A percentile compares a stretch with the other conserved stretches of the same genome.
Conservation (phyloP, 2,329 filamentous ascomycete species). For the Trichophyton mentagrophytes region DNA sequence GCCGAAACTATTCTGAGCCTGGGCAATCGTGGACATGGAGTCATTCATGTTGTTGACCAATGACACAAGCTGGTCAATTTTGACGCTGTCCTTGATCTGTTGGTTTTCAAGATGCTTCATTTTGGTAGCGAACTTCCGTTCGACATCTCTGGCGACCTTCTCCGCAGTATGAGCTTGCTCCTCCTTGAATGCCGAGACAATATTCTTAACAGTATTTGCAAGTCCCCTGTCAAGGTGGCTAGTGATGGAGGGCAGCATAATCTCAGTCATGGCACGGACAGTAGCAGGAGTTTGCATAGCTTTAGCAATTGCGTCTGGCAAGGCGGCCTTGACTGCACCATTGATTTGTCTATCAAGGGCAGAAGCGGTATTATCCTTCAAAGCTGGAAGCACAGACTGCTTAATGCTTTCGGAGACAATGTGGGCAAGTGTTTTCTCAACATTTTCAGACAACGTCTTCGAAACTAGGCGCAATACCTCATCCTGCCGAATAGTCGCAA, state of each 20-base stretch:
- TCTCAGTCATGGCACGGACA: conserved; percentile 58
- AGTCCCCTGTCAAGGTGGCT: conserved; percentile 59
- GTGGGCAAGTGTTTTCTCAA: conserved; percentile 61
- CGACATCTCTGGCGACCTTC: conserved; percentile 54
- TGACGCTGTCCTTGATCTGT: conserved; percentile 42
- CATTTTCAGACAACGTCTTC: conserved; percentile 55
- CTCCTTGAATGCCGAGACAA: conserved; percentile 54
- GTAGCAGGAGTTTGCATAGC: conserved; percentile 63
- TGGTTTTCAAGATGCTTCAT: conserved; percentile 40
- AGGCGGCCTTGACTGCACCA: conserved; percentile 55
- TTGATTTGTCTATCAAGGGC: conserved; percentile 61
- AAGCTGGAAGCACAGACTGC: conserved; percentile 58
- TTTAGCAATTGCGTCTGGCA: conserved; percentile 55
- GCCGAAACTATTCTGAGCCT: conserved; percentile 31
- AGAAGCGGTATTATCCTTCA: conserved; percentile 54
- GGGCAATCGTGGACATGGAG: conserved; percentile 33
- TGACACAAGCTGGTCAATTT: conserved; percentile 47
- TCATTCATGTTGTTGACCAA: conserved; percentile 45
- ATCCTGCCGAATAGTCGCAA: conserved; percentile 53
- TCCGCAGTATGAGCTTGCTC: conserved; percentile 55
- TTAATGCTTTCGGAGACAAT: conserved; percentile 68
- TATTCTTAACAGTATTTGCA: conserved; percentile 45
- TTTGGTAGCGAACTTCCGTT: conserved; percentile 45
- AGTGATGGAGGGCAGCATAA: conserved; percentile 54
- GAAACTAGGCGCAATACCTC: conserved; percentile 56